A percentile compares a stretch with the other conserved stretches of the same genome.
These are phyloP conservation scores for Paramecium sonneborni DNA, from an alignment of 73 alveolate species.

Conservation along the genomic window DNA sequence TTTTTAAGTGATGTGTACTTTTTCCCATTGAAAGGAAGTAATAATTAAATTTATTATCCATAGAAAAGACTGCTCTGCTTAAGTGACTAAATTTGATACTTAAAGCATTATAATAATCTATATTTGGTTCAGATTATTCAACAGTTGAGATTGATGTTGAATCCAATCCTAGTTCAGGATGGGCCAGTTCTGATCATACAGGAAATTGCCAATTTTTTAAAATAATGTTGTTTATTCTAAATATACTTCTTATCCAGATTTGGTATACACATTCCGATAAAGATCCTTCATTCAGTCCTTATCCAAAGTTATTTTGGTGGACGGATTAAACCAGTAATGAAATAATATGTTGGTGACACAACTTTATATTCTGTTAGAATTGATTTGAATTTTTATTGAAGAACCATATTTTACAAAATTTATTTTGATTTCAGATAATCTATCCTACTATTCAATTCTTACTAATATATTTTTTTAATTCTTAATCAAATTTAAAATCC, in stretches of 20 bases:
- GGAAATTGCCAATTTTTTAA: slow-evolving; percentile 71
- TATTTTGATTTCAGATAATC: neutral
- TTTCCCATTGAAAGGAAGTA: slow-evolving; percentile 78
- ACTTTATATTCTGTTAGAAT: slow-evolving; percentile 80
- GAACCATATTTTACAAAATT: neutral
- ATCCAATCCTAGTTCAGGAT: slow-evolving; percentile 74
- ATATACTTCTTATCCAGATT: slow-evolving; percentile 67
- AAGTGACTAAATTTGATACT: slow-evolving; percentile 65
- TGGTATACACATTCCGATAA: slow-evolving; percentile 92
- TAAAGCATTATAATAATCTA: too few species aligned
- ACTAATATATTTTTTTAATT: too few species aligned
- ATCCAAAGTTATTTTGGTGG: slow-evolving; percentile 75
- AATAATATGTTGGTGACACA: slow-evolving; percentile 78
- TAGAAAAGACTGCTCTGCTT: slow-evolving; percentile 69
- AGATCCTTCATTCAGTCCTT: slow-evolving; percentile 76
- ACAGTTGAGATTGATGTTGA: slow-evolving; percentile 86
- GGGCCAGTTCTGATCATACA: slow-evolving; percentile 58
- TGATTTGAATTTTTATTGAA: slow-evolving; percentile 73
- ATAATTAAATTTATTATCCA: neutral
- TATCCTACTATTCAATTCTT: too few species aligned
- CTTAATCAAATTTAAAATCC: too few species aligned
- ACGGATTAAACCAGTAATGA: slow-evolving; percentile 77
- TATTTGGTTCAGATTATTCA: slow-evolving; percentile 72
- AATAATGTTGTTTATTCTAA: slow-evolving; percentile 69
- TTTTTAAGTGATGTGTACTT: slow-evolving; percentile 77